These are phyloP conservation scores for Dunaliella primolecta DNA, from an alignment of 139 green algal genomes.

Conservation along the genomic window DNA sequence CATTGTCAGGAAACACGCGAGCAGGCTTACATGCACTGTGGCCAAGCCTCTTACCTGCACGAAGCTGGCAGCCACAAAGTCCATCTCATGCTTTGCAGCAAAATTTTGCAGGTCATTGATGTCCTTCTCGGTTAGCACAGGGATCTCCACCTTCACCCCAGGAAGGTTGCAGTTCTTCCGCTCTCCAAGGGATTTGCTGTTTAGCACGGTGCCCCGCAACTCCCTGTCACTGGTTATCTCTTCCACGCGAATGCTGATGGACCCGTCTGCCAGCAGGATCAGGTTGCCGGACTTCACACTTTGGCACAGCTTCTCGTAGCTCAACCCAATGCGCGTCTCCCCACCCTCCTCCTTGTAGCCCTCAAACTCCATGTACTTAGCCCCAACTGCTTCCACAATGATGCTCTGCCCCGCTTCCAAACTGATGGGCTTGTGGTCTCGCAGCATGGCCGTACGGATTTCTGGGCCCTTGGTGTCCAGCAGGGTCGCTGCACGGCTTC, in stretches of 20 bases:
- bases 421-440: slow-evolving; percentile 46
- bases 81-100: slow-evolving; percentile 52
- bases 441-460: slow-evolving; percentile 61
- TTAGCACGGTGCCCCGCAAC: slow-evolving; percentile 43
- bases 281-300: slow-evolving; percentile 45
- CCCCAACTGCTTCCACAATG: slow-evolving; percentile 53
- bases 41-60: slow-evolving; percentile 51
- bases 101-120: slow-evolving; percentile 66
- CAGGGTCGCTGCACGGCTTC: slow-evolving; percentile 33
- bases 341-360: slow-evolving; percentile 40
- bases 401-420: slow-evolving; percentile 51
- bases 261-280: slow-evolving; percentile 65
- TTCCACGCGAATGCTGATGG: slow-evolving; percentile 47
- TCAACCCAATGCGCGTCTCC: slow-evolving; percentile 56
- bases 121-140: slow-evolving; percentile 68
- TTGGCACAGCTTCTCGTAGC: slow-evolving; percentile 59
- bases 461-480: slow-evolving; percentile 65
- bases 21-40: slow-evolving; percentile 47
- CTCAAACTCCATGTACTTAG: slow-evolving; percentile 49
- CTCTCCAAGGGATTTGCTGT: slow-evolving; percentile 49
- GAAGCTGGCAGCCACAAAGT: slow-evolving; percentile 63
- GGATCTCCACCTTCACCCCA: slow-evolving; percentile 69
- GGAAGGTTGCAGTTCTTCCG: slow-evolving; percentile 71
- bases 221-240: slow-evolving; percentile 38
- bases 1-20: slow-evolving; percentile 48